A percentile compares a stretch with the other conserved stretches of the same genome.
These are phyloP conservation scores for Xylaria sp. DNA, from an alignment of 2,329 filamentous ascomycete species.

Conservation along the genomic window DNA sequence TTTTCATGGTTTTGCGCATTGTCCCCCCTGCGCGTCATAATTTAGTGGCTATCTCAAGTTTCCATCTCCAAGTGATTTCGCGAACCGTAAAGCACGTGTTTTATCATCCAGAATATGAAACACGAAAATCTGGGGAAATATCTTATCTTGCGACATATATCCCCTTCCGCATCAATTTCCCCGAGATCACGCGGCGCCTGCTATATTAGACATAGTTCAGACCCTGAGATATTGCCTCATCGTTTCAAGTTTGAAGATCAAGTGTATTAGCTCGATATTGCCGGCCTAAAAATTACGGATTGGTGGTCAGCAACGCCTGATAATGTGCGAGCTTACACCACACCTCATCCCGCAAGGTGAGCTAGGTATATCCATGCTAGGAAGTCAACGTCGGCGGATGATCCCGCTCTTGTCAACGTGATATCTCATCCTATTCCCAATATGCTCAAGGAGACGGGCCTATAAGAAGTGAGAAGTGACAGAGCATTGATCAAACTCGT, in stretches of 20 bases:
- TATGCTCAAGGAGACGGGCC: conserved; percentile 4
- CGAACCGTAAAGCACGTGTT: conserved; percentile 6
- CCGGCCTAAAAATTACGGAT: conserved; percentile 6
- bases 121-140: conserved; percentile 18
- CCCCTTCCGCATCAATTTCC: background rate
- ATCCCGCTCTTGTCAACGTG: conserved; percentile 25
- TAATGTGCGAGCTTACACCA: conserved; percentile 22
- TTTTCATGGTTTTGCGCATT: conserved; percentile 4
- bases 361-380: conserved; percentile 31
- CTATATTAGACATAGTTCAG: conserved; percentile 11
- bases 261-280: conserved; percentile 9
- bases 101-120: conserved; percentile 7
- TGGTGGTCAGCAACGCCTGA: conserved; percentile 33
- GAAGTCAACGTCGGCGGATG: conserved; percentile 18
- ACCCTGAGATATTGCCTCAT: conserved; percentile 23
- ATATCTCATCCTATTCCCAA: conserved; percentile 16
- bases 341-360: conserved; percentile 19
- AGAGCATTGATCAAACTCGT: conserved; percentile 18
- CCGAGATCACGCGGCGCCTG: conserved; percentile 12
- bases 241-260: conserved; percentile 31
- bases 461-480: conserved; percentile 11
- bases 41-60: background rate
- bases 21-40: background rate
- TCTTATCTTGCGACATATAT: conserved; percentile 12
- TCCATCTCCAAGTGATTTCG: background rate